Evolutionary conservation across 495 filamentous ascomycete species (phyloP), one percentile per base, ranked within the genome.

Genomic region (Neurospora sublineolata): DNA sequence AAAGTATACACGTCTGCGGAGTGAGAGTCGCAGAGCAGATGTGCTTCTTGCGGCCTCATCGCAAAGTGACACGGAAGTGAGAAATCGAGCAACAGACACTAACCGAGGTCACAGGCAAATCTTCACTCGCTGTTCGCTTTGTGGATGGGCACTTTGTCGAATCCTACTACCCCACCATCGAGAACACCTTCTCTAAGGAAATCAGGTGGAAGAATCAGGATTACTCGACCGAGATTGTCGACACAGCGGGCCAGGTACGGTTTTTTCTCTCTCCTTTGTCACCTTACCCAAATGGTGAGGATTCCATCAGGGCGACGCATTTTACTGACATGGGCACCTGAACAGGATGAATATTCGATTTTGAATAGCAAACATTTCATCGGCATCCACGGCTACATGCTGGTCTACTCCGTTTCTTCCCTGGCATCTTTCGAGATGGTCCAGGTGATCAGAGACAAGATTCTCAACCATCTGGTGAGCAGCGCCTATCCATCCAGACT

Each of bases 331-430:
- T 9, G n/a, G 14, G 9, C 6, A 30, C 36, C 74, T 68, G 44
- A 71, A 40, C 80, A 97, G 93, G 95, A 99, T 83, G 96, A 99
- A 81, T 98, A 99, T 83, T 94, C 91, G 78, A 97, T 98, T 76
- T 85, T 99, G 69, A 97, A 97, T 80, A 97, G 92, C 58, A 97
- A 97, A 81, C 96, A 99, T 82, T 98, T 98, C 80, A 99, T 99
- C 83, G 95, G 95, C 73, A 97, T 98, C 75, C 95, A 99, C 87
- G 95, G 95, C 44, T 99, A 99, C 83, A 94, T 99, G 88, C 90
- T 99, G 68, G 95, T 97, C 46, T 99, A 99, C 82, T 97, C 93
- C 20, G 92, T 99, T 67, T 91, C 92, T 37, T 97, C 92, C 42
- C 92, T 91, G 73, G 92, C 95, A 74, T 97, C 93, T 36, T 98